These are phyloP conservation scores for Juglanconis juglandina DNA, from an alignment of 2,329 filamentous ascomycete species.

Conservation along the genomic window DNA sequence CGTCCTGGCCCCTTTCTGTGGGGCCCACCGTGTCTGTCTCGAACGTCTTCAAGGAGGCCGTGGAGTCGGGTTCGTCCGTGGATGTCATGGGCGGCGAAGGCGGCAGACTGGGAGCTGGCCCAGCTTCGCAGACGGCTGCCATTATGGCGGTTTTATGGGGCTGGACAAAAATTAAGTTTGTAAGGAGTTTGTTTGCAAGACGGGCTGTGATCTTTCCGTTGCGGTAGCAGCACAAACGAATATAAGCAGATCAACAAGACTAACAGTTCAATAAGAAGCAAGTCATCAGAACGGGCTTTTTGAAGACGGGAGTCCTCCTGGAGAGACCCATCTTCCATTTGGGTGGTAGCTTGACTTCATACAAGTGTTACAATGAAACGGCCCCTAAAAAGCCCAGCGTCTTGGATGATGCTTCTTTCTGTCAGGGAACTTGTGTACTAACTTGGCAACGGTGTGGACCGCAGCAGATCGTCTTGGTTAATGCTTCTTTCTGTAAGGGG, in stretches of 20 bases:
- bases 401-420: background rate
- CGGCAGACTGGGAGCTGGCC: constrained; percentile 1
- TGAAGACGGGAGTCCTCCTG: background rate
- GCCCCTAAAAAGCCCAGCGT: background rate
- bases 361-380: background rate
- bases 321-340: too few relatives aligned
- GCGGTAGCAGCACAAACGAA: too few relatives aligned
- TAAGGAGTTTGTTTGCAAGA: background rate
- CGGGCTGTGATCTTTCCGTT: too few relatives aligned
- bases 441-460: background rate
- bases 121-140: constrained; percentile 5
- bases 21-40: constrained; percentile 3
- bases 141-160: constrained; percentile 1
- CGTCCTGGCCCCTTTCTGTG: constrained; percentile 1
- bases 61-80: constrained; percentile 8
- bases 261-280: background rate
- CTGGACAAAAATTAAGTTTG: background rate
- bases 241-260: background rate
- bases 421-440: background rate
- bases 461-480: background rate
- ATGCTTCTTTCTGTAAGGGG: too few relatives aligned
- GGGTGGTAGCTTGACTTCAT: background rate
- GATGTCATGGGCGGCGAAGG: background rate
- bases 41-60: constrained; percentile 8
- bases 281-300: background rate